Base-by-base conservation (phyloP, 2,329 filamentous ascomycete genomes). In the Scortechinia acanthostroma region DNA sequence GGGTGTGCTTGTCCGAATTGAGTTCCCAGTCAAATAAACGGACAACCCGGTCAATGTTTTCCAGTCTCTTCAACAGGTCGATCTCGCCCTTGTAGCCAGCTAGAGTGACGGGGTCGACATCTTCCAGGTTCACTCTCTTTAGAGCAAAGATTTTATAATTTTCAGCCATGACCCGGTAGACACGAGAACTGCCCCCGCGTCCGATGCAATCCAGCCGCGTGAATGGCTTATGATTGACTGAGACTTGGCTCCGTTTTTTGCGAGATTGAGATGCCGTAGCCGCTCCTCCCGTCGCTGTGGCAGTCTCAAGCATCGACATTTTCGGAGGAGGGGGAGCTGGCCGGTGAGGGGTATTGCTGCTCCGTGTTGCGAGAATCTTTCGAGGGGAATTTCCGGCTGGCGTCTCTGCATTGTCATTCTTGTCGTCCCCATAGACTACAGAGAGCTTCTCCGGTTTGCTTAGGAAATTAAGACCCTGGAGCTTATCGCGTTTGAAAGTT, bases 81-180 rank as follows among this genome's bases (percentile, higher is more conserved):
- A 88, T 88, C 58, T 88, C 84, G 43, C 84, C 84, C 59, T 88
- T 88, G 66, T 85, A 88, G 3, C 84, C 83, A 33, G 73, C 67
- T 22, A 88, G 72, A 14, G 83, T 77, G 15, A 71, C 64, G 45
- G 85, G 80, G 53, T 88, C 83, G 33, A 80, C 80, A 53, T 86
- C 80, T 52, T 83, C 80, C 2, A 88, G 68, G 50, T 83, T 83
- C 21, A 88, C 84, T 48, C 80, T 69, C 59, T 88, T 88, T 49
- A 88, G 60, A 1, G 84, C 84, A 57, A 86, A 82, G 44, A 86
- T 77, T 58, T 84, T 86, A 54, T 79, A 83, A 53, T 87, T 88
- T 56, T 88, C 84, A 2, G 84, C 84, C 83, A 88, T 87, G 33
- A 88, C 84, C 46, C 81, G 76, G 58, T 86, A 88, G 1, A 88